Evolutionary conservation across 345 rosid genomes (phyloP), one percentile per base, ranked within the genome.

Genomic region (Leavenworthia alabamica): DNA sequence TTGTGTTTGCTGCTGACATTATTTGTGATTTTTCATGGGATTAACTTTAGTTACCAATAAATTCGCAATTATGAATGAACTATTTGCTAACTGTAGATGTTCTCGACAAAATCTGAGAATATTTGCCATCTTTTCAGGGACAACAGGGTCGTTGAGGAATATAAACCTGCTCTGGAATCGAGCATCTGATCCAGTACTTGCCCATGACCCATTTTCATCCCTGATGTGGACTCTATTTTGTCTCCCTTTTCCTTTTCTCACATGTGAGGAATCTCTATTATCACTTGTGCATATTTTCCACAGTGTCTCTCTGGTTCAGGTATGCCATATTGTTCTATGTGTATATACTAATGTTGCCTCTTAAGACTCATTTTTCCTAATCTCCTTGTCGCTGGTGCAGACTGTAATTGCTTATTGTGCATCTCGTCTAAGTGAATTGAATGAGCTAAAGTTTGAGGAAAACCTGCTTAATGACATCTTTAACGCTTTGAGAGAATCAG

Each of bases 211-310:
- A 56, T 93, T 93, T 75, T 89, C 99, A 71, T 85, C 99, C 20
- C 80, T 93, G 75, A 89, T 89, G 90, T 93, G 97, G 97, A 74
- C 81, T 77, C 76, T 93, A 61, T 93, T 80, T 75, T 93, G 95
- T 73, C 99, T 89, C 70, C 99, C 99, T 26, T 70, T 45, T 64
- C 97, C 94, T 57, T 86, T 89, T 73, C 45, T 93, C 44, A 79
- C 80, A 17, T 85, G 99, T 47, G 71, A 82, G 75, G 86, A 87
- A 45, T 87, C 94, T 58, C 64, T 93, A 46, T 50, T 89, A 55
- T 79, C 96, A 45, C 86, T 89, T 54, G 83, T 93, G 72, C 99
- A 89, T 79, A 29, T 86, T 39, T 93, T 89, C 81, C 78, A 93
- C 70, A 67, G 61, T 51, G 96, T 87, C 60, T 73, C 86, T 36